Conservation (phyloP, 23 red algal genomes). For the Gracilaria gracilis region DNA sequence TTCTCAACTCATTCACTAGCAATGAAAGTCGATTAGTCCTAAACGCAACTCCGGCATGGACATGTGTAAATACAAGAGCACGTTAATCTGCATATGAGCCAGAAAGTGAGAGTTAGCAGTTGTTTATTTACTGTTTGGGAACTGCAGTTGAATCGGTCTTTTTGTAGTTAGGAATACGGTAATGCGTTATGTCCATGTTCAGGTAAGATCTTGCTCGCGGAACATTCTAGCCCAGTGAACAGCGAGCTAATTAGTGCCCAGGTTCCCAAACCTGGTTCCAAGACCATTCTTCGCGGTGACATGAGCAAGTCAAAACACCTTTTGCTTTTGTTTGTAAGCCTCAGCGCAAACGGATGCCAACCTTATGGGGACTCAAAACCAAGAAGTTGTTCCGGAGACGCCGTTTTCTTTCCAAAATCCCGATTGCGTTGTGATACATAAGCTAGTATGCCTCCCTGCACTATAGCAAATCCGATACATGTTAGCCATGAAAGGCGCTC, state of each 20-base stretch:
- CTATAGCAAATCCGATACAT: constrained; percentile 67
- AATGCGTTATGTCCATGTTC: neutral
- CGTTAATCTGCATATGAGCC: too few species aligned
- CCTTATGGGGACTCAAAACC: neutral
- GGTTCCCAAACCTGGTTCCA: too few species aligned
- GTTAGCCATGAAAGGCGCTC: constrained; percentile 65
- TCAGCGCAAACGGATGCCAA: neutral
- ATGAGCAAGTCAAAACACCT: too few species aligned
- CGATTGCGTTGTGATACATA: constrained; percentile 14
- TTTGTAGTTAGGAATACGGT: neutral
- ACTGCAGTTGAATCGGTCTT: neutral
- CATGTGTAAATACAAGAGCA: too few species aligned
- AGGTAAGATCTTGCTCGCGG: neutral
- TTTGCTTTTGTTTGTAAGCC: too few species aligned
- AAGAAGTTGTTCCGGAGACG: neutral
- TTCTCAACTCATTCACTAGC: too few species aligned
- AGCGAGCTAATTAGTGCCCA: neutral
- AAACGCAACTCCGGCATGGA: too few species aligned
- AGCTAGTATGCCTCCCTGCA: constrained; percentile 68
- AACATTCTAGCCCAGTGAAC: neutral
- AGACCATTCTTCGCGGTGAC: too few species aligned
- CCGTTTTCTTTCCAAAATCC: neutral
- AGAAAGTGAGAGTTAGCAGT: too few species aligned
- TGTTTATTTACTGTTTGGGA: too few species aligned
- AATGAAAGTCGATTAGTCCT: too few species aligned